These are phyloP conservation scores for Remersonia thermophila DNA, from an alignment of 2,329 filamentous ascomycete species.

Conservation along the genomic window DNA sequence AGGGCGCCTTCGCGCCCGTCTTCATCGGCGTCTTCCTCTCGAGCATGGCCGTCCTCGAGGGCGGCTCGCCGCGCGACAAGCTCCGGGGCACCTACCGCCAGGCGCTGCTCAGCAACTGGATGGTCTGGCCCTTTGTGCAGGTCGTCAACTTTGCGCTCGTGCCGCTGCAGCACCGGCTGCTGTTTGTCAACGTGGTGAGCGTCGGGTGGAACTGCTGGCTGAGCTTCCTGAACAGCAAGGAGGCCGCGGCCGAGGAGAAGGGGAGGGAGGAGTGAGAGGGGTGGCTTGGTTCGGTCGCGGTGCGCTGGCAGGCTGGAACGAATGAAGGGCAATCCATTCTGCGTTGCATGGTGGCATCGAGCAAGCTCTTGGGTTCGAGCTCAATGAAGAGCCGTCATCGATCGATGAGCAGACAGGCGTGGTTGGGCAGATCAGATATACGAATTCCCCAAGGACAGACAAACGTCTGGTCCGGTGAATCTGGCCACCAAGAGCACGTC, in stretches of 20 bases:
- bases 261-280: not conserved
- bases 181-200: slow-evolving; percentile 75
- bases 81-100: slow-evolving; percentile 56
- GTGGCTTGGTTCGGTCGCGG: not conserved
- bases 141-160: slow-evolving; percentile 78
- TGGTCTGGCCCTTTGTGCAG: slow-evolving; percentile 81
- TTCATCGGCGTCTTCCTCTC: slow-evolving; percentile 73
- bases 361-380: no score
- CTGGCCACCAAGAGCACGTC: no score
- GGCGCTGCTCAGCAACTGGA: slow-evolving; percentile 71
- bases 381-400: no score
- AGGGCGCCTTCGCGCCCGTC: slow-evolving; percentile 70
- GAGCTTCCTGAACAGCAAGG: slow-evolving; percentile 43
- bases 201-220: slow-evolving; percentile 55
- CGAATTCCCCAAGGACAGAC: no score
- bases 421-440: no score
- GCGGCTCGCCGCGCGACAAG: slow-evolving; percentile 48
- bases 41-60: slow-evolving; percentile 76
- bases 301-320: no score
- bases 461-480: no score
- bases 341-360: no score
- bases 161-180: slow-evolving; percentile 67
- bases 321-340: no score
- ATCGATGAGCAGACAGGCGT: no score
- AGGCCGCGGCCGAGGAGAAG: not conserved